Evolutionary conservation across 1,284 basidiomycete genomes (phyloP), one percentile per base, ranked within the genome.

Genomic region (Cutaneotrichosporon cavernicola): DNA sequence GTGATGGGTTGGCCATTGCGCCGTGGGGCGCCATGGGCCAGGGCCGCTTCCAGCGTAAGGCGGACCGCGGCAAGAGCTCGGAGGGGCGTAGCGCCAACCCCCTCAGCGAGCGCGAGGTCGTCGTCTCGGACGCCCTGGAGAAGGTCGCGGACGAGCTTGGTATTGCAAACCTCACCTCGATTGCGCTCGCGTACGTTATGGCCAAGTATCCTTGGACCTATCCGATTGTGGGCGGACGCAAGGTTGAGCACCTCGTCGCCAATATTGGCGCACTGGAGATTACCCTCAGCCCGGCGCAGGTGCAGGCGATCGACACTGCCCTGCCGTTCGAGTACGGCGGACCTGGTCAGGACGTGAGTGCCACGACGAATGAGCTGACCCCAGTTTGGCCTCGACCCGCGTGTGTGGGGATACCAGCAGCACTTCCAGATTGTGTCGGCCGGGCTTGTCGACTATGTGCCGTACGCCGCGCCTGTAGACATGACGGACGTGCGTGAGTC

Each of bases 1-100:
- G 67, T 61, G 82, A 83, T 58, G 82, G 83, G 56, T 78, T 83
- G 80, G 81, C 81, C 0, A 16, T 63, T 56, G 80, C 80, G 4
- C 80, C 82, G 0, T 83, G 80, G 79, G 80, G 75, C 32, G 79
- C 72, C 0, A 61, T 84, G 21, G 82, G 81, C 2, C 71, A 73
- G 22, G 83, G 83, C 14, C 74, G 77, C 13, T 80, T 83, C 68
- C 76, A 77, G 63, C 58, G 69, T n/a, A 68, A 72, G 31, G 67
- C 79, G 43, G 77, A 80, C 56, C 78, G 78, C 57, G 72, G 77
- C 62, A 71, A 78, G 65, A 69, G 69, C 50, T 75, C 74, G 16
- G 68, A 40, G 14, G 56, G 69, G 5, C 63, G 73, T 51, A 66
- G 67, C 3, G 67, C 67, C 5, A 51, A 47, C 36, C 31, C 40